These are phyloP conservation scores for Moesziomyces sp. DNA, from an alignment of 1,284 basidiomycete genomes.

Conservation along the genomic window DNA sequence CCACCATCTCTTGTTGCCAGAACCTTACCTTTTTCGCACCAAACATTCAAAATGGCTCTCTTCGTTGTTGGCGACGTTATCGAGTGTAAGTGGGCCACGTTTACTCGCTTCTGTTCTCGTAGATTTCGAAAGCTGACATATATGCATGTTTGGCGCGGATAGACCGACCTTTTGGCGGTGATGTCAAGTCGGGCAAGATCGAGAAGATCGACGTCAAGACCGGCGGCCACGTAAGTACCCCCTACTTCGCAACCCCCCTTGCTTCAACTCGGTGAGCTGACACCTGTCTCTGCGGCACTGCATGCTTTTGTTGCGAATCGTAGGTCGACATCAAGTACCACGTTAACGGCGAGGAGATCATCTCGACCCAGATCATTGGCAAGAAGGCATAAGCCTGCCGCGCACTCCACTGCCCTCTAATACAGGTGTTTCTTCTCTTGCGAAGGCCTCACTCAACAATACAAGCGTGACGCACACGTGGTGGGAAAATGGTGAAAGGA, in stretches of 20 bases:
- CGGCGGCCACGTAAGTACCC: conserved; percentile 57
- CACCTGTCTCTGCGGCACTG: background rate
- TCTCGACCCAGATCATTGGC: conserved; percentile 60
- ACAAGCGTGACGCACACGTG: background rate
- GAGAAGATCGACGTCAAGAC: conserved; percentile 63
- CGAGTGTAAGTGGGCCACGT: conserved; percentile 43
- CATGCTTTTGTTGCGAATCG: background rate
- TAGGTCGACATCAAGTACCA: conserved; percentile 63
- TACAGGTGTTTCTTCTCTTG: conserved; percentile 16
- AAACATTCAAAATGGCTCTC: conserved; percentile 44
- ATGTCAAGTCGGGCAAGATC: conserved; percentile 61
- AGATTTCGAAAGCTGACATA: background rate
- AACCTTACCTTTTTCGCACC: conserved; percentile 1
- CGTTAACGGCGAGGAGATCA: conserved; percentile 60
- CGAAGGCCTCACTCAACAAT: background rate
- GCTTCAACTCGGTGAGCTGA: background rate
- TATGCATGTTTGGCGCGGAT: background rate
- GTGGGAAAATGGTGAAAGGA: background rate
- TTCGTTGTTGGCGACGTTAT: conserved; percentile 59
- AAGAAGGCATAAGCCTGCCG: conserved; percentile 42
- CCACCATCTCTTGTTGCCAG: background rate
- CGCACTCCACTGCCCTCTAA: conserved; percentile 2
- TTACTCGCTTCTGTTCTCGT: conserved; percentile 1
- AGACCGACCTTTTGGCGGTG: conserved; percentile 63
- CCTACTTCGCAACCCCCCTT: no score